Percentiles rank a stretch among this genome's conserved stretches.
phyloP scores from a whole-genome alignment of 2,329 filamentous ascomycete species.

The Penicillium sp. region DNA sequence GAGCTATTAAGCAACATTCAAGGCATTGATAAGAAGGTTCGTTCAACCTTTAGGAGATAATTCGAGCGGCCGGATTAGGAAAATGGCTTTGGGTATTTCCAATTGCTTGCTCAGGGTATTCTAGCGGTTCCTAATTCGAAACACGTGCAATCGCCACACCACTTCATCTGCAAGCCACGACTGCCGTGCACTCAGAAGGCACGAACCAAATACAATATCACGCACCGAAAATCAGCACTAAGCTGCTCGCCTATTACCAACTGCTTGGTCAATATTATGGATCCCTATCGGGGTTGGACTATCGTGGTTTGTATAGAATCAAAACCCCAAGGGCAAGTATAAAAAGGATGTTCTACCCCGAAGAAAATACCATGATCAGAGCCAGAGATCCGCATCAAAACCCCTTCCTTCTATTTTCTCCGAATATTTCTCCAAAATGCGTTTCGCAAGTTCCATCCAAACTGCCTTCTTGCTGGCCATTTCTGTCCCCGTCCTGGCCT shows the following conservation, averaged over 20 bases:
- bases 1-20: too few species aligned
- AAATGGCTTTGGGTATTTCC: background rate
- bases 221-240: background rate
- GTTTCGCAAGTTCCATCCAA: constrained; percentile 32
- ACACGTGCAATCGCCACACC: background rate
- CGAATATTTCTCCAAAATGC: constrained; percentile 8
- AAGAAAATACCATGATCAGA: background rate
- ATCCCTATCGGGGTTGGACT: background rate
- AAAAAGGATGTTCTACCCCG: background rate
- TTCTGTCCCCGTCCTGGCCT: constrained; percentile 24
- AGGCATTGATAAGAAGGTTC: too few species aligned
- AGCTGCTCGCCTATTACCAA: constrained; percentile 7
- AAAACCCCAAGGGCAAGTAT: background rate
- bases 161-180: constrained; percentile 4
- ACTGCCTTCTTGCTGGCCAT: constrained; percentile 22
- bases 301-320: background rate
- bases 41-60: too few species aligned
- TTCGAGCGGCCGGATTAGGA: constrained; percentile 2
- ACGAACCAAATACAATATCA: background rate
- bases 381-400: background rate
- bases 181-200: background rate
- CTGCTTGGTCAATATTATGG: constrained; percentile 11
- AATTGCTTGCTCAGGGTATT: background rate
- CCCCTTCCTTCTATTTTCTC: background rate
- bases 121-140: background rate